phyloP scores from a whole-genome alignment of 2,329 filamentous ascomycete species.

The Lasiodiplodia gonubiensis region DNA sequence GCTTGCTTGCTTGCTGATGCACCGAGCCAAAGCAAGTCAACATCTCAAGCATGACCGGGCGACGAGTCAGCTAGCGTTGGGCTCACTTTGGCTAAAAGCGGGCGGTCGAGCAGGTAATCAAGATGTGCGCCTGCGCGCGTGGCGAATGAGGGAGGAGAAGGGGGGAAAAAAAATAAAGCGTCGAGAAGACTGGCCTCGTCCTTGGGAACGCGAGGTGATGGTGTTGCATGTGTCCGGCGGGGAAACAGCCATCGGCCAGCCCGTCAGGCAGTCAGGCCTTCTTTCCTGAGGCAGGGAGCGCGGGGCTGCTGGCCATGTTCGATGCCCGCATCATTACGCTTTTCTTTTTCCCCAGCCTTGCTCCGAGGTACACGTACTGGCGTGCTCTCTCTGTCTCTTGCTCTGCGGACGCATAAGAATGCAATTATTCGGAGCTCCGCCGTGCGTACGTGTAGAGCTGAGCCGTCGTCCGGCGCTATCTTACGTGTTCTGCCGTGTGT shows the following conservation, averaged over 20 bases:
- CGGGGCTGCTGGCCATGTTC: background rate
- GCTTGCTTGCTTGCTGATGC: background rate
- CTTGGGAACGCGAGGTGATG: constrained; percentile 20
- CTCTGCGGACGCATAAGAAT: background rate
- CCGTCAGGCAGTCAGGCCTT: constrained; percentile 20
- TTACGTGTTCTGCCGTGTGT: constrained; percentile 3
- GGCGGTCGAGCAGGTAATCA: background rate
- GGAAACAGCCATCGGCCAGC: background rate
- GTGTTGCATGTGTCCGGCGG: constrained; percentile 17
- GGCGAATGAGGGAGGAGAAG: background rate
- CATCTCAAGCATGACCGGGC: background rate
- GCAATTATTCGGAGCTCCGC: constrained; percentile 17
- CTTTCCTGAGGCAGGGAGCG: constrained; percentile 2
- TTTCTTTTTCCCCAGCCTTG: background rate
- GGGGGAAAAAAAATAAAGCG: background rate
- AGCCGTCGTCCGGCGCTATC: constrained; percentile 2
- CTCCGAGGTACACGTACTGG: background rate
- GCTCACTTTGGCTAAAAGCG: background rate
- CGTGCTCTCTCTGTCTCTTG: background rate
- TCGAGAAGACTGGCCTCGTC: background rate
- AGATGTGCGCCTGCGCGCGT: background rate
- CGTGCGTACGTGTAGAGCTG: constrained; percentile 4
- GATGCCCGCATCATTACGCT: background rate
- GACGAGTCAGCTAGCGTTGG: constrained; percentile 14
- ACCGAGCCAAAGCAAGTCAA: constrained; percentile 10